Percentiles rank a stretch among this genome's conserved stretches.
These are phyloP conservation scores for Thermoascus crustaceus DNA, from an alignment of 2,329 filamentous ascomycete genomes.

Conservation along the genomic window DNA sequence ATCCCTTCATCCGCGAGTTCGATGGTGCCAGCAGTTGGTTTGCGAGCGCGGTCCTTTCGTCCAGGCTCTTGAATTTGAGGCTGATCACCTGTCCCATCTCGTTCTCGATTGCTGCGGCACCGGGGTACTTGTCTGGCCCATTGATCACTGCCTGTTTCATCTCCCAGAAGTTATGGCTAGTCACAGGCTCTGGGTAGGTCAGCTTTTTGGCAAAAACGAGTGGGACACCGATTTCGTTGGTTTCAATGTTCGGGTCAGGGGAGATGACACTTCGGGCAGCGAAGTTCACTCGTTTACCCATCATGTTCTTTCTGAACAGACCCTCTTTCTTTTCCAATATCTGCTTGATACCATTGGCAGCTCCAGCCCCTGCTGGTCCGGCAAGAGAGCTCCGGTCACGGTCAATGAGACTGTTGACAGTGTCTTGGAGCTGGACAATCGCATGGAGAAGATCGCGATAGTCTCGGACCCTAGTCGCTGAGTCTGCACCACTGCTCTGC, in stretches of 20 bases:
- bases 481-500: conserved; percentile 39
- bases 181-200: conserved; percentile 95
- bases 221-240: conserved; percentile 95
- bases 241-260: conserved; percentile 96
- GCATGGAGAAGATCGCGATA: conserved; percentile 72
- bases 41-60: conserved; percentile 80
- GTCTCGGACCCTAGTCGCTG: conserved; percentile 47
- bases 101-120: conserved; percentile 88
- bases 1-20: conserved; percentile 62
- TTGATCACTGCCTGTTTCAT: conserved; percentile 95
- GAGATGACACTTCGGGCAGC: conserved; percentile 96
- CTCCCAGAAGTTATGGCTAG: conserved; percentile 92
- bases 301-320: conserved; percentile 98
- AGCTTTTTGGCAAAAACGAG: conserved; percentile 96
- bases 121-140: conserved; percentile 86
- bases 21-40: conserved; percentile 88
- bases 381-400: conserved; percentile 75
- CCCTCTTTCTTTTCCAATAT: conserved; percentile 98
- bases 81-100: conserved; percentile 89
- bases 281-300: conserved; percentile 99
- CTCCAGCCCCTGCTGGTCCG: conserved; percentile 65
- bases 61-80: conserved; percentile 74
- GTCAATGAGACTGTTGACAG: conserved; percentile 89
- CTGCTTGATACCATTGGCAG: conserved; percentile 94
- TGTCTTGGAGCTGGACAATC: conserved; percentile 77